Evolutionary conservation across 352 stramenopile species (phyloP), one percentile per base, ranked within the genome.

Genomic region (Globisporangium rhizosaccharum): DNA sequence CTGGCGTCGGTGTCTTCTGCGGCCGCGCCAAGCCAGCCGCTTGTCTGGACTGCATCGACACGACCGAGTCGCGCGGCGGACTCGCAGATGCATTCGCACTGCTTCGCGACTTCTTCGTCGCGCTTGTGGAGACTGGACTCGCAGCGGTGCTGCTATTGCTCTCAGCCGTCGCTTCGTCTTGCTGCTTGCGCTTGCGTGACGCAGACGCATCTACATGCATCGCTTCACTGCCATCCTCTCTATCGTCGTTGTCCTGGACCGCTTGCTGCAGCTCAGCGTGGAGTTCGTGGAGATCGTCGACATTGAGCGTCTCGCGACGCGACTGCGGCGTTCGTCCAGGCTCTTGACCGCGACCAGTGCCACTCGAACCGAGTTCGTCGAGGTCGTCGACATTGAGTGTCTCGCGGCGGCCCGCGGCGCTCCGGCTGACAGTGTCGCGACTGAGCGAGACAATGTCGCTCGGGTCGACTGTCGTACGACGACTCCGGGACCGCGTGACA

Each of bases 251-350:
- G 20, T 26, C 18, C 14, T 55, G 33, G 11, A 33, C n/a, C 3
- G 39, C 18, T 28, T 30, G 41, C 4, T 36, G 57, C 12, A 74
- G 42, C n/a, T 57, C 65, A n/a, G 56, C 57, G 15, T 68, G 63
- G 33, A 87, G 53, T 39, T 81, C 73, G 11, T 70, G 51, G 20
- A 87, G 61, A 25, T 72, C 78, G n/a, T 69, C 68, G 11, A 79
- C 66, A 12, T 83, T 73, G 51, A 91, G 84, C 0, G 82, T 89
- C 36, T 86, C 75, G 44, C 81, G 78, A 39, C 79, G 79, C 12
- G 44, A 47, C 25, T 37, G 54, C 17, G 36, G 54, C n/a, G 59
- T 52, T 62, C 37, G 33, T 65, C 52, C 4, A 8, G 23, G 48
- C 18, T 25, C 17, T 23, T 55, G 2, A 6, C 41, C 2, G 20